Conservation (phyloP, 225 moss, liverwort and hornwort genomes). For the Pseudoscleropodium purum region DNA sequence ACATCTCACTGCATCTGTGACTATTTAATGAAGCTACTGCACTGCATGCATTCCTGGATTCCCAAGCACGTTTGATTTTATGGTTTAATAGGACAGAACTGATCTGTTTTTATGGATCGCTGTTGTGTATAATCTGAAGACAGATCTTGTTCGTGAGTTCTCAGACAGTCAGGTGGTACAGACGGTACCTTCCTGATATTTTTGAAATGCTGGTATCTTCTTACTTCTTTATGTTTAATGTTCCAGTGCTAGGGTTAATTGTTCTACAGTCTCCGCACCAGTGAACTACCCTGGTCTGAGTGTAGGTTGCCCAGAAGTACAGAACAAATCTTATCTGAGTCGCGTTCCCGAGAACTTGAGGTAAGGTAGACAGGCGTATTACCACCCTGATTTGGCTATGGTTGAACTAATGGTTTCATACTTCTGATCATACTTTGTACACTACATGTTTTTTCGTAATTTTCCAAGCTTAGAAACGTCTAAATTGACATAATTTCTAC, state of each 20-base stretch:
- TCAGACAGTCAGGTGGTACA: neutral
- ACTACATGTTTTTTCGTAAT: no score
- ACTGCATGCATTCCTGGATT: neutral
- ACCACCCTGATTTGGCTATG: no score
- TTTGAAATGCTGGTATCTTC: neutral
- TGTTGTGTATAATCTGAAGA: neutral
- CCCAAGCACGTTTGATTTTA: neutral
- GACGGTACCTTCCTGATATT: neutral
- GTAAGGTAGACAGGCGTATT: no score
- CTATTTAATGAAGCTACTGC: neutral
- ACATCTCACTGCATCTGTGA: neutral
- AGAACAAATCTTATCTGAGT: neutral
- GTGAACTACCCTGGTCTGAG: neutral
- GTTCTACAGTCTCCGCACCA: neutral
- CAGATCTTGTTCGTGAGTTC: neutral
- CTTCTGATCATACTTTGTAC: no score
- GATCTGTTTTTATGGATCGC: neutral
- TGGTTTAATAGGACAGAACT: neutral
- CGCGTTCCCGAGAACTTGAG: neutral
- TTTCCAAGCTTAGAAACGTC: no score
- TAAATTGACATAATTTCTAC: no score
- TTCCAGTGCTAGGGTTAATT: neutral
- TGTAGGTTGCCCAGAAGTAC: neutral
- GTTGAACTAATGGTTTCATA: no score
- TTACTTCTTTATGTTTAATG: neutral